Percentiles rank a stretch among this genome's conserved stretches.
Conservation (phyloP, 1,139 yeast species). For the Pichia terricola region DNA sequence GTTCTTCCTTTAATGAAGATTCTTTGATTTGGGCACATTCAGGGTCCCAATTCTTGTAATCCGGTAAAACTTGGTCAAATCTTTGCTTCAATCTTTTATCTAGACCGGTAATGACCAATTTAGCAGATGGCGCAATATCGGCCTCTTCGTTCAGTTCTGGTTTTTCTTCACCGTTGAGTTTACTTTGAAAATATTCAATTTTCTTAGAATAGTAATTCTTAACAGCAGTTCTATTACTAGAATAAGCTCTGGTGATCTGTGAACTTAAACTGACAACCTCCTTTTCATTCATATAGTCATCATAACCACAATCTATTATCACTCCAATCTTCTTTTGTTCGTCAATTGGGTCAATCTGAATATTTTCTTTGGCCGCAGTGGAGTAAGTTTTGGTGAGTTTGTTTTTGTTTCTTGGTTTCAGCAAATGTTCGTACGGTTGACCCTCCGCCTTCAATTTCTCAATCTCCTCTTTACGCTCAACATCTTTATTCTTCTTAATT, state of each 20-base stretch:
- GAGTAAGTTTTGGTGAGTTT: slow-evolving; percentile 14
- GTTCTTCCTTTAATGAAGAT: slow-evolving; percentile 30
- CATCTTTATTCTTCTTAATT: slow-evolving; percentile 39
- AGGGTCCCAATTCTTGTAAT: slow-evolving; percentile 54
- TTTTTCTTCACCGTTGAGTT: background rate
- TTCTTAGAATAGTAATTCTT: slow-evolving; percentile 5
- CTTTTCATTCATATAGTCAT: slow-evolving; percentile 73
- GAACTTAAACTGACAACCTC: slow-evolving; percentile 71
- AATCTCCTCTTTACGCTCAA: slow-evolving; percentile 27
- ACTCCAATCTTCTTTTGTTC: slow-evolving; percentile 41
- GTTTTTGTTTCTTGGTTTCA: slow-evolving; percentile 15
- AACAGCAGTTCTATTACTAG: slow-evolving; percentile 58
- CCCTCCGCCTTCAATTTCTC: slow-evolving; percentile 22
- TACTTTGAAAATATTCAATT: slow-evolving; percentile 2
- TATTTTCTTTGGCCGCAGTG: slow-evolving; percentile 22
- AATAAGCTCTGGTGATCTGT: slow-evolving; percentile 76
- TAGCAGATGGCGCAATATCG: slow-evolving; percentile 35
- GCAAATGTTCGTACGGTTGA: slow-evolving; percentile 23
- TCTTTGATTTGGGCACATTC: slow-evolving; percentile 43
- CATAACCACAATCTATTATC: slow-evolving; percentile 82
- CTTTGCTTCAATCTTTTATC: slow-evolving; percentile 56
- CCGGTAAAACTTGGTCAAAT: slow-evolving; percentile 52
- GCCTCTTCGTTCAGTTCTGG: background rate
- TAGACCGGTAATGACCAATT: slow-evolving; percentile 55
- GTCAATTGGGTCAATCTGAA: slow-evolving; percentile 15